Conservation (phyloP, 352 stramenopile genomes). For the Globisporangium emineosum region DNA sequence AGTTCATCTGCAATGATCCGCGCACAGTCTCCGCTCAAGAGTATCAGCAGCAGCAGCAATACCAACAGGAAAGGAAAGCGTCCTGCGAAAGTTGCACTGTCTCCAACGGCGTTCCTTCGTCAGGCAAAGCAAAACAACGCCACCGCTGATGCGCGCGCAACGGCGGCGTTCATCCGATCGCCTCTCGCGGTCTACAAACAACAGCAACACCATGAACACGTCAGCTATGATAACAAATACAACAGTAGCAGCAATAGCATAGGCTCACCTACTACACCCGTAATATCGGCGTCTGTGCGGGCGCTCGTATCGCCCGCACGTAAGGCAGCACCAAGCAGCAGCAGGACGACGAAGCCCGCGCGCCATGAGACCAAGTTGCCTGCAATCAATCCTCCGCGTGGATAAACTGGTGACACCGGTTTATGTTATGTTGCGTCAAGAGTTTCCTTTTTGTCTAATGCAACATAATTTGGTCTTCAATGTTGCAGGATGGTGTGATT, state of each 20-base stretch:
- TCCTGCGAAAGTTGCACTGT: constrained; percentile 20
- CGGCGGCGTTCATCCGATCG: constrained; percentile 14
- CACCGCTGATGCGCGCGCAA: not conserved
- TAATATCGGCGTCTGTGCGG: not conserved
- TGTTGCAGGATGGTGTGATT: not conserved
- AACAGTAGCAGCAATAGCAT: not conserved
- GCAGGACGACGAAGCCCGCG: constrained; percentile 5
- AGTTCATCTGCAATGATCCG: not conserved
- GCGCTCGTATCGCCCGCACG: constrained; percentile 5
- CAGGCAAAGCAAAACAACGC: constrained; percentile 5
- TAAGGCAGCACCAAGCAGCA: not conserved
- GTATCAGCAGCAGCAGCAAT: not conserved
- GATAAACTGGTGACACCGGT: not conserved
- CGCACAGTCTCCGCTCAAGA: constrained; percentile 5
- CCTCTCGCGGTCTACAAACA: constrained; percentile 21
- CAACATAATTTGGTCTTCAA: not conserved
- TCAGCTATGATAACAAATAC: not conserved
- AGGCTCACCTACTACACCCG: not conserved
- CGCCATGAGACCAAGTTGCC: constrained; percentile 12
- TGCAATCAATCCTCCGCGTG: constrained; percentile 3
- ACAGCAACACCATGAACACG: not conserved
- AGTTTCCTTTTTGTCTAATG: not conserved
- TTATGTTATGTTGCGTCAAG: not conserved
- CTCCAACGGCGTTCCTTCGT: constrained; percentile 53
- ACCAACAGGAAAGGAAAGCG: constrained; percentile 9